Conservation (phyloP, 2,329 filamentous ascomycete species). For the Amesomyces nigricolor region DNA sequence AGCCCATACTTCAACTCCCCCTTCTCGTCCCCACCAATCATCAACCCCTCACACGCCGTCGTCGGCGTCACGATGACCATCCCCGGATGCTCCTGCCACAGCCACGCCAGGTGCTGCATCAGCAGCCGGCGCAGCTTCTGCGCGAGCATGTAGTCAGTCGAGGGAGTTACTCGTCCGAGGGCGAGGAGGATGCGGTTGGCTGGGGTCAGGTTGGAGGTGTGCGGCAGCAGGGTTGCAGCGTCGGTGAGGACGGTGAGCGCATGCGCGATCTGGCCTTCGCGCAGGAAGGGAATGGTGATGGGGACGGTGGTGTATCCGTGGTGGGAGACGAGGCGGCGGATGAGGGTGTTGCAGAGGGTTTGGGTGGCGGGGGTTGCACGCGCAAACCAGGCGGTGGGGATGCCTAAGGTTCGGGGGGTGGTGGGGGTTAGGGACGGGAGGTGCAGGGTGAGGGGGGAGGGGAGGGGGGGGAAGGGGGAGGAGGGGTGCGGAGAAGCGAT, state of each 20-base stretch:
- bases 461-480: slow-evolving; percentile 46
- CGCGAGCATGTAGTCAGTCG: slow-evolving; percentile 61
- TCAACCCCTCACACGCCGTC: slow-evolving; percentile 45
- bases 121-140: slow-evolving; percentile 64
- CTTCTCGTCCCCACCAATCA: slow-evolving; percentile 30
- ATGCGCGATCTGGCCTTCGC: slow-evolving; percentile 65
- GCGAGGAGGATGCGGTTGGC: slow-evolving; percentile 62
- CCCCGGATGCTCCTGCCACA: slow-evolving; percentile 61
- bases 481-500: slow-evolving; percentile 59
- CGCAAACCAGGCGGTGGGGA: slow-evolving; percentile 60
- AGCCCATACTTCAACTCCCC: slow-evolving; percentile 38
- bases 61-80: slow-evolving; percentile 69
- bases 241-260: slow-evolving; percentile 69
- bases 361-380: slow-evolving; percentile 39
- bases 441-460: slow-evolving; percentile 26
- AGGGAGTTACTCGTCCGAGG: slow-evolving; percentile 55
- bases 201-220: slow-evolving; percentile 48
- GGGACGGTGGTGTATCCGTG: slow-evolving; percentile 50
- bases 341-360: slow-evolving; percentile 36
- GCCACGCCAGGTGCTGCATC: slow-evolving; percentile 63
- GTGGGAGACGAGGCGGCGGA: slow-evolving; percentile 49
- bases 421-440: slow-evolving; percentile 3
- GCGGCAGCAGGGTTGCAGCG: slow-evolving; percentile 40
- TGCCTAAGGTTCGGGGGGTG: slow-evolving; percentile 50
- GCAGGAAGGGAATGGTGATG: slow-evolving; percentile 52